Percentiles rank a stretch among this genome's conserved stretches.
These are phyloP conservation scores for Solanum hybrid DNA, from an alignment of 305 asterid species.

Conservation along the genomic window DNA sequence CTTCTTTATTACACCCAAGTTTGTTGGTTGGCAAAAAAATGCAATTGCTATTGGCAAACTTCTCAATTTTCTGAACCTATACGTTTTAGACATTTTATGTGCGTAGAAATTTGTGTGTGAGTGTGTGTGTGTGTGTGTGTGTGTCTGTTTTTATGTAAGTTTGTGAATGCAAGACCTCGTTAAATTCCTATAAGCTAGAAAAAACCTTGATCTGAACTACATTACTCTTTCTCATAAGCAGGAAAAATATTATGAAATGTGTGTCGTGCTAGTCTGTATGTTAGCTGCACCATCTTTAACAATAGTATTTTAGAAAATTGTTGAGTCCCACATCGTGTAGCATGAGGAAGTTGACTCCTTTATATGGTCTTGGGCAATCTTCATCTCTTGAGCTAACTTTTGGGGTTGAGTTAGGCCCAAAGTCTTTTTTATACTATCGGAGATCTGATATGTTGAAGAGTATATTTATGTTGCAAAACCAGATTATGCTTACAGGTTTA, in stretches of 20 bases:
- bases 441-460: not conserved
- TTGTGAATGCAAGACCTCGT: not conserved
- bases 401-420: not conserved
- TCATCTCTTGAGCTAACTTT: not conserved
- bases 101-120: not conserved
- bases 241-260: not conserved
- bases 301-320: not conserved
- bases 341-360: not conserved
- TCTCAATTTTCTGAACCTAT: not conserved
- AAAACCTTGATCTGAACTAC: not conserved
- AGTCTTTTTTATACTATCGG: not conserved
- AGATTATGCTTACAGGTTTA: not conserved
- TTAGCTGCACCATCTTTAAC: not conserved
- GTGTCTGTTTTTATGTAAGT: not conserved
- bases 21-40: not conserved
- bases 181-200: not conserved
- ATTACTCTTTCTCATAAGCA: not conserved
- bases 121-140: not conserved
- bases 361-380: not conserved
- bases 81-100: not conserved
- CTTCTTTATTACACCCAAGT: not conserved
- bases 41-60: not conserved
- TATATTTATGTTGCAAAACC: not conserved
- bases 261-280: not conserved
- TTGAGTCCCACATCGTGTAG: not conserved